These are phyloP conservation scores for Candida sonorensis DNA, from an alignment of 805 yeast genomes.

Conservation along the genomic window DNA sequence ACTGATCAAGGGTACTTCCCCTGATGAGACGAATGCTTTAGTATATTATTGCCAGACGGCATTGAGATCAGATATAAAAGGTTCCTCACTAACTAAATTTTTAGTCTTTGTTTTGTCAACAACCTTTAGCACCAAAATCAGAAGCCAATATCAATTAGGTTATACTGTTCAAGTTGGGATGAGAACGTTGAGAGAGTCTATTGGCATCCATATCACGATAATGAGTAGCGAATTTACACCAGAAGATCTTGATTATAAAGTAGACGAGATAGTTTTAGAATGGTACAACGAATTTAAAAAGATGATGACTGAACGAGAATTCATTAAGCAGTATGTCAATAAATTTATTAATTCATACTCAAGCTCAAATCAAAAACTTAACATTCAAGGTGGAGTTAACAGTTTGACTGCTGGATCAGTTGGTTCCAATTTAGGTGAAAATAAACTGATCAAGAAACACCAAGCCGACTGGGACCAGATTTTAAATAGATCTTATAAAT, in stretches of 20 bases:
- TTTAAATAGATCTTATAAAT: slow-evolving; percentile 34
- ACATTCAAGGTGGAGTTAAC: slow-evolving; percentile 13
- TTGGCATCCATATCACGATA: slow-evolving; percentile 53
- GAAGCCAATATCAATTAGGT: slow-evolving; percentile 55
- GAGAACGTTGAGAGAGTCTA: slow-evolving; percentile 40
- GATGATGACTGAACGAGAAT: slow-evolving; percentile 28
- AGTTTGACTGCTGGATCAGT: slow-evolving; percentile 22
- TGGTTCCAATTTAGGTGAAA: slow-evolving; percentile 14
- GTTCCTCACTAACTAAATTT: slow-evolving; percentile 38
- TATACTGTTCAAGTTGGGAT: slow-evolving; percentile 55
- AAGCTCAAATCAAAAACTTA: slow-evolving; percentile 11
- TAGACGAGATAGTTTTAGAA: slow-evolving; percentile 40
- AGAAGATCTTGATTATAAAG: slow-evolving; percentile 32
- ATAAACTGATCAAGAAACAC: slow-evolving; percentile 33
- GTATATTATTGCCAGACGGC: slow-evolving; percentile 56
- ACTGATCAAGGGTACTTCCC: slow-evolving; percentile 27
- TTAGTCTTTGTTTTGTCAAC: slow-evolving; percentile 40
- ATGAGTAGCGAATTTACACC: slow-evolving; percentile 45
- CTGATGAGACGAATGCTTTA: slow-evolving; percentile 48
- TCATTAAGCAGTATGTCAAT: slow-evolving; percentile 27
- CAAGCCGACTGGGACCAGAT: slow-evolving; percentile 45
- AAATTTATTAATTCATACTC: slow-evolving; percentile 29
- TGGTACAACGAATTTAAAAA: slow-evolving; percentile 31
- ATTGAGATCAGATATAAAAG: slow-evolving; percentile 27
- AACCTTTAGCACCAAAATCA: slow-evolving; percentile 37